Percentiles rank a stretch among this genome's conserved stretches.
These are phyloP conservation scores for Staphylotrichum longicolle DNA, from an alignment of 495 filamentous ascomycete genomes.

Conservation along the genomic window DNA sequence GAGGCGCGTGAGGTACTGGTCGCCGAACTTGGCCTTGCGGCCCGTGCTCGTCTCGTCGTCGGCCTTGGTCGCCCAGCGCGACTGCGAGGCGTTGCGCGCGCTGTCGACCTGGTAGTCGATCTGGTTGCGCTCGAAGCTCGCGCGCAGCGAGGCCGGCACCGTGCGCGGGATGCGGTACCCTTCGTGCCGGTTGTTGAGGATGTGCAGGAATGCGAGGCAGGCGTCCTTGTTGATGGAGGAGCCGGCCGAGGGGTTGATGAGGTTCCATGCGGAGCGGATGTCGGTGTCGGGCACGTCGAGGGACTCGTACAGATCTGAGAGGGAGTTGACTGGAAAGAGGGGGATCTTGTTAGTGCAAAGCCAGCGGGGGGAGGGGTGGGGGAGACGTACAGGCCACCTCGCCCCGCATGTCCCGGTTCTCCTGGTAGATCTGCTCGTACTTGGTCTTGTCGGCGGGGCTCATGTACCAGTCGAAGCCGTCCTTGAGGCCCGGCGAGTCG, in stretches of 20 bases:
- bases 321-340: slow-evolving; percentile 60
- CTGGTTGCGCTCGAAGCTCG: slow-evolving; percentile 87
- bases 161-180: slow-evolving; percentile 89
- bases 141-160: slow-evolving; percentile 86
- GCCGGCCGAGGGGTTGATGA: slow-evolving; percentile 83
- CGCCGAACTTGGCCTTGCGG: slow-evolving; percentile 92
- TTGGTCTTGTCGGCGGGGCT: slow-evolving; percentile 81
- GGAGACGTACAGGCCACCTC: slow-evolving; percentile 69
- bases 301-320: slow-evolving; percentile 81
- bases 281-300: slow-evolving; percentile 97
- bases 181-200: slow-evolving; percentile 91
- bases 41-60: slow-evolving; percentile 77
- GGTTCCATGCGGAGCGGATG: slow-evolving; percentile 90
- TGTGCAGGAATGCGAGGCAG: slow-evolving; percentile 89
- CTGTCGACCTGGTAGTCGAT: slow-evolving; percentile 93
- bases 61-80: slow-evolving; percentile 64
- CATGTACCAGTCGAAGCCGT: slow-evolving; percentile 99
- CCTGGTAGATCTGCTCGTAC: slow-evolving; percentile 93
- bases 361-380: neutral
- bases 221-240: slow-evolving; percentile 90
- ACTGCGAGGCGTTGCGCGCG: slow-evolving; percentile 50
- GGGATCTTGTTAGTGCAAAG: neutral
- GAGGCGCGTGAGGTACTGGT: slow-evolving; percentile 88
- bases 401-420: slow-evolving; percentile 80
- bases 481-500: slow-evolving; percentile 78